phyloP scores from a whole-genome alignment of 352 stramenopile species.

The Globisporangium mamillatum region DNA sequence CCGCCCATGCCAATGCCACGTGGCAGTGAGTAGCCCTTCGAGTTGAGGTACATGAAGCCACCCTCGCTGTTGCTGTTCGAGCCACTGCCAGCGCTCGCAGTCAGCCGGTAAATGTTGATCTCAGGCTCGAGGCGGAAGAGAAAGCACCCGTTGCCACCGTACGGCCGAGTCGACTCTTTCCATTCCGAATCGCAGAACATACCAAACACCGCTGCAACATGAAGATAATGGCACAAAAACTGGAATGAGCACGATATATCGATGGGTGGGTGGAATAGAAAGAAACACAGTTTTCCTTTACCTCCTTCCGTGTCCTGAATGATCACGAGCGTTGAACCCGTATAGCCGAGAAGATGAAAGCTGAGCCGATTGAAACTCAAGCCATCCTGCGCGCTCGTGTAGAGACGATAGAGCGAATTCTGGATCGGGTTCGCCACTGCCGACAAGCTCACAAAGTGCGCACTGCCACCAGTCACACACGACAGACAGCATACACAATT shows the following conservation, averaged over 20 bases:
- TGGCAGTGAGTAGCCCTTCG: conserved; percentile 72
- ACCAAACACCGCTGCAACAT: conserved; percentile 64
- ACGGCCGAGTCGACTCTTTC: conserved; percentile 79
- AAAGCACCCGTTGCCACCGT: conserved; percentile 80
- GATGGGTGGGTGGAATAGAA: not conserved
- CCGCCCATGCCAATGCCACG: conserved; percentile 76
- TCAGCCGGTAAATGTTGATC: conserved; percentile 61
- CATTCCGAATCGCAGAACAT: conserved; percentile 86
- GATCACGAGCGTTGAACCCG: conserved; percentile 62
- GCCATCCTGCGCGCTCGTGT: conserved; percentile 78
- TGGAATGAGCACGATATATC: not conserved
- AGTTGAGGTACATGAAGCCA: conserved; percentile 89
- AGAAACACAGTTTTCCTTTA: conserved; percentile 15
- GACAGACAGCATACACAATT: not conserved
- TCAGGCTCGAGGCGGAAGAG: conserved; percentile 68
- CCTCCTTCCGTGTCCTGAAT: conserved; percentile 69
- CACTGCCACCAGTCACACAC: conserved; percentile 27
- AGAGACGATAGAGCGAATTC: conserved; percentile 55
- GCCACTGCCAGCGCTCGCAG: conserved; percentile 36
- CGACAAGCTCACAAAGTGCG: conserved; percentile 65
- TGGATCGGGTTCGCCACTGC: conserved; percentile 57
- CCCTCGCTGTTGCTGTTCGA: not conserved
- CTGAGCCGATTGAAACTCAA: conserved; percentile 83
- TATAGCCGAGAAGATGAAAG: conserved; percentile 81
- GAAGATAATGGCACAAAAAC: not conserved